These are phyloP conservation scores for Fraxinus latifolia DNA, from an alignment of 305 asterid species.

Conservation along the genomic window DNA sequence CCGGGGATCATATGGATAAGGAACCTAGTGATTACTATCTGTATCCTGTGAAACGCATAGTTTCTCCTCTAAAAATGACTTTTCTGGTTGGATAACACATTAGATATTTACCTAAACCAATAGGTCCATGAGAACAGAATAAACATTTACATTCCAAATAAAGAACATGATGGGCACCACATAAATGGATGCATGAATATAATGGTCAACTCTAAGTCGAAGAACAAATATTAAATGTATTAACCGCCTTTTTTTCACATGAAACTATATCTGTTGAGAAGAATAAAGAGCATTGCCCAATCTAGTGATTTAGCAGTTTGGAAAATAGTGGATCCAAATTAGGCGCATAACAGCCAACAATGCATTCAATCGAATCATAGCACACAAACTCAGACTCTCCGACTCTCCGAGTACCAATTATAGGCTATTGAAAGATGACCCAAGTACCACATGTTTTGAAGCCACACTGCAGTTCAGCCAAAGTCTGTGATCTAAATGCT, in stretches of 20 bases:
- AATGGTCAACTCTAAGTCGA: not conserved
- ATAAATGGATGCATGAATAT: not conserved
- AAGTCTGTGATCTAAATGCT: not conserved
- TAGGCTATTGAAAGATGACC: not conserved
- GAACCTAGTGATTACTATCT: not conserved
- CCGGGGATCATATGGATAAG: not conserved
- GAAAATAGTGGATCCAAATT: not conserved
- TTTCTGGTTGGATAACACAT: not conserved
- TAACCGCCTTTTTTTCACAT: not conserved
- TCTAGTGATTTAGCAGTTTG: not conserved
- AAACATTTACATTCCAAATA: not conserved
- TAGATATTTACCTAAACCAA: not conserved
- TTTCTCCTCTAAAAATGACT: not conserved
- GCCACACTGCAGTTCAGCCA: not conserved
- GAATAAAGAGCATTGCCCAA: not conserved
- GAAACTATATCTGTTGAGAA: not conserved
- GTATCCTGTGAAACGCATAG: not conserved
- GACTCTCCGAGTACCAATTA: not conserved
- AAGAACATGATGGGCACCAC: not conserved
- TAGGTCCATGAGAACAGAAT: not conserved
- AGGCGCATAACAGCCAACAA: not conserved
- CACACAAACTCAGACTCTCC: not conserved
- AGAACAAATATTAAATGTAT: not conserved
- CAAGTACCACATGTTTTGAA: not conserved
- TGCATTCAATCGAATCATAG: not conserved